phyloP scores from a whole-genome alignment of 345 rosid genomes.

The Populus deltoides region DNA sequence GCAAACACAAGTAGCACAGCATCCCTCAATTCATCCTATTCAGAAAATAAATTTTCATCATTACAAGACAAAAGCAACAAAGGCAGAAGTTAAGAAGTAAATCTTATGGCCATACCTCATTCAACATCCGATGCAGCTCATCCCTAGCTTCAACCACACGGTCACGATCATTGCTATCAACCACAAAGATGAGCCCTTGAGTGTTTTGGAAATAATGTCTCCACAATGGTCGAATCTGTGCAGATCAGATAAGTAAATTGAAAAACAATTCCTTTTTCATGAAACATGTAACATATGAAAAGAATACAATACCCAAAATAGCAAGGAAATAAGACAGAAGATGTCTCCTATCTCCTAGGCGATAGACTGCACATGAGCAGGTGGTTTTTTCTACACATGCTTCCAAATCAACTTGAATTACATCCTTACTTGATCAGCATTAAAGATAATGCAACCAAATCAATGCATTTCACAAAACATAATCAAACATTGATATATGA shows the following conservation, averaged over 20 bases:
- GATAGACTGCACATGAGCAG: neutral
- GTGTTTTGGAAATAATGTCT: conserved; percentile 26
- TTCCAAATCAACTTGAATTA: neutral
- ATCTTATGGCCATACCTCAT: conserved; percentile 7
- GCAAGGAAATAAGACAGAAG: neutral
- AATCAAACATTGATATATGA: neutral
- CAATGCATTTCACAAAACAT: too few relatives aligned
- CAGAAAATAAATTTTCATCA: neutral
- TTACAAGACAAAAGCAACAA: neutral
- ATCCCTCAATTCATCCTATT: conserved; percentile 22
- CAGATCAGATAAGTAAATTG: neutral
- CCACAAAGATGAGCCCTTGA: conserved; percentile 22
- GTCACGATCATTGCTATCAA: conserved; percentile 21
- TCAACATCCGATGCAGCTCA: conserved; percentile 23
- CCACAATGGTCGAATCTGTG: conserved; percentile 24
- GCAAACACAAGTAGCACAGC: conserved; percentile 21
- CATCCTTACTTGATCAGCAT: neutral
- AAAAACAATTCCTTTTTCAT: neutral
- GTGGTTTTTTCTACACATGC: neutral
- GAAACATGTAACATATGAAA: neutral
- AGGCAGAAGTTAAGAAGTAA: neutral
- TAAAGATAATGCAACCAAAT: conserved; percentile 8
- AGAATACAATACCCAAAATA: neutral
- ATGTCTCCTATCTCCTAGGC: neutral
- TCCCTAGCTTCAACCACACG: conserved; percentile 22